These are phyloP conservation scores for Huntiella decipiens DNA, from an alignment of 2,329 filamentous ascomycete genomes.

Conservation along the genomic window DNA sequence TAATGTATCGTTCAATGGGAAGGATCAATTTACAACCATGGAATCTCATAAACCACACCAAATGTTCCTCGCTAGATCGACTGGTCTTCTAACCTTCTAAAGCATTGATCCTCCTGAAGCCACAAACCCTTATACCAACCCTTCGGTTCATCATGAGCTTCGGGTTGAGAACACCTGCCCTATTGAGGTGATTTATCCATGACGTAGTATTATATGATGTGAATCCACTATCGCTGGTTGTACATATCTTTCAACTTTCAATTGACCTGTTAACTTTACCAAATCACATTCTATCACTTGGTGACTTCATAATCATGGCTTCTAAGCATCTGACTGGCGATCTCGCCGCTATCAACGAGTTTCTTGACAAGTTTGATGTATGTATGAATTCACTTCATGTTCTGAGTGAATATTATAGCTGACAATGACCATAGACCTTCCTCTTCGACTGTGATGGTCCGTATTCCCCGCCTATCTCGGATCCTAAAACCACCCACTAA, in stretches of 20 bases:
- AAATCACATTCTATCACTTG: not conserved
- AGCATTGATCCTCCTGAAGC: too few relatives aligned
- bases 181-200: too few relatives aligned
- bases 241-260: not conserved
- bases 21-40: too few relatives aligned
- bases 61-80: not conserved
- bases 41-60: not conserved
- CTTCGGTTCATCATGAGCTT: too few relatives aligned
- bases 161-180: too few relatives aligned
- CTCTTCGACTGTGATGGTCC: constrained; percentile 86
- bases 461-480: not conserved
- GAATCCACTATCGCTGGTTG: too few relatives aligned
- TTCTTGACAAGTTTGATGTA: constrained; percentile 84
- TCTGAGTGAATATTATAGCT: not conserved
- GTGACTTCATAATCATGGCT: constrained; percentile 19
- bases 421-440: constrained; percentile 44
- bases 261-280: not conserved
- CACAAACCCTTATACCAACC: too few relatives aligned
- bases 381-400: constrained; percentile 20
- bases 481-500: not conserved
- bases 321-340: constrained; percentile 64
- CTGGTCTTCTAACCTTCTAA: too few relatives aligned
- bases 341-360: constrained; percentile 54
- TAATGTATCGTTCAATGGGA: too few relatives aligned
- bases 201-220: too few relatives aligned